Base-by-base conservation (phyloP, 1,284 basidiomycete genomes). In the Trichosporon faecale region DNA sequence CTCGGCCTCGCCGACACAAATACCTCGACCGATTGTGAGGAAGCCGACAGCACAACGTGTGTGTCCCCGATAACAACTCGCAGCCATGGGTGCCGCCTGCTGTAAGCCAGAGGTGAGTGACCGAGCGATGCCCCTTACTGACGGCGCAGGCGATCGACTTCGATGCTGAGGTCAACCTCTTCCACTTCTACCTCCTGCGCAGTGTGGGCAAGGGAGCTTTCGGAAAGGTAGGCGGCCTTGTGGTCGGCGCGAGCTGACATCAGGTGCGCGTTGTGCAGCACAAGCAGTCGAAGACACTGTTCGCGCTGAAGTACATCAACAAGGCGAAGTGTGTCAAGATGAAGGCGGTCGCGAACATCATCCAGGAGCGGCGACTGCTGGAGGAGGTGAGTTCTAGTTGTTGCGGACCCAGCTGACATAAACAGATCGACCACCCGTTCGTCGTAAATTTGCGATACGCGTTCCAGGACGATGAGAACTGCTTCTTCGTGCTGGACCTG, bases 221-320 rank as follows among this genome's bases (percentile, higher is more conserved):
- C 82, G 96, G 96, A 79, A 98, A 99, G 89, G 95, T 93, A 64
- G 57, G 46, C 64, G 12, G 18, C 18, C 23, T 46, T n/a, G 33
- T 29, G 40, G 44, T 27, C n/a, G 18, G 25, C 14, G 29, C 64
- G 37, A 61, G 33, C 46, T 46, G 44, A 25, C 67, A 25, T 60
- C 77, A 97, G 94, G 94, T 99, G 83, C 91, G 95, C 66, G 95
- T 99, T 66, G 95, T 99, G 7, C 95, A 98, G 84, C 96, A 98
- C 86, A 99, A 98, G 80, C 94, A 98, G 84, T 92, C 93, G 18
- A 91, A 93, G 72, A 92, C 94, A 27, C 87, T 99, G 37, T 98
- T 95, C 79, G 96, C 96, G 9, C 89, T 99, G 82, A 99, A 99
- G 84, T 99, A 99, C 85, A 99, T 99, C 85, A 98, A 98, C 87